Conservation (phyloP, 192 early-diverging fungal genomes). For the Chytriomyces sp. region DNA sequence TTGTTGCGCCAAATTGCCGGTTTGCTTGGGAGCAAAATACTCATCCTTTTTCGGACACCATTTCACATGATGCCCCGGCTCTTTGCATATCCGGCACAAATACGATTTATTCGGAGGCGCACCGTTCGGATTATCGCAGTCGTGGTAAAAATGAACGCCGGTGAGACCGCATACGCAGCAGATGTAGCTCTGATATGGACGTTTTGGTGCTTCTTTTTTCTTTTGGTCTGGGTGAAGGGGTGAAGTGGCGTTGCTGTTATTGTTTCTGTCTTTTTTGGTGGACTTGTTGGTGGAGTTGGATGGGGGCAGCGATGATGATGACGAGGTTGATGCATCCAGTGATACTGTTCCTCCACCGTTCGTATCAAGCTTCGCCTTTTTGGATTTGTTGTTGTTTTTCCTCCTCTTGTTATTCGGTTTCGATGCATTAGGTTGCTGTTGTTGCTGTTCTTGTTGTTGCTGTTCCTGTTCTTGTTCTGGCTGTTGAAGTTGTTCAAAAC, state of each 20-base stretch:
- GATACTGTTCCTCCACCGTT: too few species aligned
- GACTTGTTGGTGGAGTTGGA: background rate
- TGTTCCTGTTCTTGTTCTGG: too few species aligned
- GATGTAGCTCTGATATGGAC: conserved; percentile 3
- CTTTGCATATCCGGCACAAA: conserved; percentile 13
- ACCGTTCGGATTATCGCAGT: conserved; percentile 22
- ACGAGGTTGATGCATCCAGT: too few species aligned
- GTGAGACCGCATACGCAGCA: background rate
- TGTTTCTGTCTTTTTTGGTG: too few species aligned
- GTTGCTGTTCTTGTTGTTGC: too few species aligned
- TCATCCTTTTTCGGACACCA: conserved; percentile 20
- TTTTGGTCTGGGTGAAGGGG: background rate
- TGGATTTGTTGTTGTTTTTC: too few species aligned
- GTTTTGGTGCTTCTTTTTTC: background rate
- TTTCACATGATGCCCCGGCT: conserved; percentile 23
- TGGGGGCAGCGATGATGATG: too few species aligned
- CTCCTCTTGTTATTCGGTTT: too few species aligned
- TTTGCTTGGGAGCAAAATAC: background rate
- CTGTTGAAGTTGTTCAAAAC: too few species aligned
- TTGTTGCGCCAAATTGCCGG: background rate
- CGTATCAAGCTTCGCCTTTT: too few species aligned
- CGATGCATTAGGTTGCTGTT: too few species aligned
- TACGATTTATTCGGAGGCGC: conserved; percentile 4
- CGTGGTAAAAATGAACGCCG: conserved; percentile 4
- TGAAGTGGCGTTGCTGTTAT: background rate